Percentiles rank a stretch among this genome's conserved stretches.
Conservation (phyloP, 257 asterid species). For the Solanum chmielewskii region DNA sequence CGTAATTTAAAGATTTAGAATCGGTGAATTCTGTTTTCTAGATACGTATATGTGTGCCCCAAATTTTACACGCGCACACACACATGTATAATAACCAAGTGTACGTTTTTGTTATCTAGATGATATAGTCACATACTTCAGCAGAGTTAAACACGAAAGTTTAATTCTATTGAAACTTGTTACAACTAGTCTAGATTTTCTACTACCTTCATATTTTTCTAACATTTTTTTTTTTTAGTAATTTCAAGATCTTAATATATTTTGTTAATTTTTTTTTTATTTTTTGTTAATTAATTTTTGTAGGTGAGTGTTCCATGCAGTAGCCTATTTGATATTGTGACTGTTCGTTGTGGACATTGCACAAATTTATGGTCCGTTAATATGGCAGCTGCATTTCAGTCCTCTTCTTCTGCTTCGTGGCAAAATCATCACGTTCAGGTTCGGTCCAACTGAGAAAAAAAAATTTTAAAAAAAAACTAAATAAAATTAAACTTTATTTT, state of each 20-base stretch:
- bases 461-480: not conserved
- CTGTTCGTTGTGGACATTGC: slow-evolving; percentile 93
- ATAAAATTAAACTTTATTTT: not conserved
- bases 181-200: not conserved
- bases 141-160: not conserved
- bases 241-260: not conserved
- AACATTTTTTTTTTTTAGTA: not conserved
- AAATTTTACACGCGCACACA: not conserved
- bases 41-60: not conserved
- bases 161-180: not conserved
- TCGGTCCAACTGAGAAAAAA: not conserved
- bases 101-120: not conserved
- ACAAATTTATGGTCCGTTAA: slow-evolving; percentile 75
- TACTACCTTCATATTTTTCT: not conserved
- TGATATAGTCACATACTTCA: not conserved
- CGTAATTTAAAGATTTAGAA: not conserved
- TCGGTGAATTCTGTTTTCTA: not conserved
- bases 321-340: slow-evolving; percentile 66
- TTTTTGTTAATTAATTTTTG: not conserved
- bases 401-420: slow-evolving; percentile 6
- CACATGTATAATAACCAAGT: not conserved
- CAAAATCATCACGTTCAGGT: slow-evolving; percentile 41
- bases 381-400: slow-evolving; percentile 84
- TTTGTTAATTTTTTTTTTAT: not conserved
- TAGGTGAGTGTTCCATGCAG: slow-evolving; percentile 96